Evolutionary conservation across 2,329 filamentous ascomycete genomes (phyloP).

Genomic region (Penicillium sp.): DNA sequence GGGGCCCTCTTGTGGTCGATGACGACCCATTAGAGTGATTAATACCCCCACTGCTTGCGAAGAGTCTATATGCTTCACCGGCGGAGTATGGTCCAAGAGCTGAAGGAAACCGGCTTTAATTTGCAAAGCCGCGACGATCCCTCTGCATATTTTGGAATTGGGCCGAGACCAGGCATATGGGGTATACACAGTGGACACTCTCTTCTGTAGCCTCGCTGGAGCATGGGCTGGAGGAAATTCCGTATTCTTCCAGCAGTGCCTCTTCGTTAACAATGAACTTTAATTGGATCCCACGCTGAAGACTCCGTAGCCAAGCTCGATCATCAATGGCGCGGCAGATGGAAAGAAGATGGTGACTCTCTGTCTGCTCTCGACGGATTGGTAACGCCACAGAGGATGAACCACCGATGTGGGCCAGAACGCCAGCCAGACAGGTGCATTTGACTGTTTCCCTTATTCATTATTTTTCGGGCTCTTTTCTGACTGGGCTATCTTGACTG

Average conservation of each 20-base stretch:
- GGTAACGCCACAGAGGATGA: conserved; percentile 22
- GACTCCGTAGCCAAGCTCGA: conserved; percentile 10
- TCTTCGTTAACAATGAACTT: conserved; percentile 8
- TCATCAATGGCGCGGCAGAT: conserved; percentile 1
- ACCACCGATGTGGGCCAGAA: conserved; percentile 24
- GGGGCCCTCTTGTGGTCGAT: neutral
- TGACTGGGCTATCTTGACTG: neutral
- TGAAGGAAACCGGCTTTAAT: neutral
- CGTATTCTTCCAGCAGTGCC: neutral
- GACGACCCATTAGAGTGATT: neutral
- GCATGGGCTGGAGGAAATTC: neutral
- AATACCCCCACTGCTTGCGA: neutral
- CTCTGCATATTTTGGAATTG: neutral
- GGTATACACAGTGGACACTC: neutral
- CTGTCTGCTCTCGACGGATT: conserved; percentile 12
- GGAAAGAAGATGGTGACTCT: conserved; percentile 13
- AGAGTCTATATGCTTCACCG: neutral
- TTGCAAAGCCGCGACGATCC: neutral
- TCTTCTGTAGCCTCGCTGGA: conserved; percentile 3
- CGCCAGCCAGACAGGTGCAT: conserved; percentile 8
- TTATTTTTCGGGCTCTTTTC: conserved; percentile 4
- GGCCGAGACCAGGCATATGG: neutral
- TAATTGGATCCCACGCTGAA: conserved; percentile 10
- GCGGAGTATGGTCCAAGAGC: neutral
- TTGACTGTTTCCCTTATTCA: conserved; percentile 9